phyloP scores from a whole-genome alignment of 2,329 filamentous ascomycete species.

The Trichoderma sp. region DNA sequence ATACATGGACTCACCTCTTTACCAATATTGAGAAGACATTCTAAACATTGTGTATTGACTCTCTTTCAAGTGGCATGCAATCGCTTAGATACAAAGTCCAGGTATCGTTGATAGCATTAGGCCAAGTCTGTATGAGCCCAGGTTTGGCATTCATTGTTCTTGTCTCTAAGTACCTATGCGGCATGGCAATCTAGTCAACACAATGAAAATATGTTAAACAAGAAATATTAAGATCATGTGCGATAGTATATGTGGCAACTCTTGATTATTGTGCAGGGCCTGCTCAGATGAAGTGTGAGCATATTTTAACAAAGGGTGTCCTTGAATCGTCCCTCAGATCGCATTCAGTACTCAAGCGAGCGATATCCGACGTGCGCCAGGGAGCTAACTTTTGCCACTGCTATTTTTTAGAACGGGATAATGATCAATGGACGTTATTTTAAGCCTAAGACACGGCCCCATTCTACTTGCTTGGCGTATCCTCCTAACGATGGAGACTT shows the following conservation, averaged over 20 bases:
- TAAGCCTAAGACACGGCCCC: neutral
- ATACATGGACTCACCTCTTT: neutral
- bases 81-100: neutral
- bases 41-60: neutral
- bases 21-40: neutral
- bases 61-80: neutral
- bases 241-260: neutral
- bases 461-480: neutral
- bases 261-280: neutral
- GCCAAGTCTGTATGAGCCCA: neutral
- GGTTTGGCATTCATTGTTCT: too few relatives aligned
- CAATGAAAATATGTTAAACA: neutral
- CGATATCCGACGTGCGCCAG: neutral
- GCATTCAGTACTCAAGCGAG: neutral
- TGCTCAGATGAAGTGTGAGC: neutral
- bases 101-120: neutral
- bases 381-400: neutral
- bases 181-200: neutral
- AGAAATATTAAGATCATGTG: neutral
- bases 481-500: neutral
- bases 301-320: neutral
- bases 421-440: neutral
- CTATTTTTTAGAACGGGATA: neutral
- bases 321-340: neutral
- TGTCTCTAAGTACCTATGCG: too few relatives aligned